These are phyloP conservation scores for Zygoascus biomembranicola DNA, from an alignment of 805 yeast genomes.

Conservation along the genomic window DNA sequence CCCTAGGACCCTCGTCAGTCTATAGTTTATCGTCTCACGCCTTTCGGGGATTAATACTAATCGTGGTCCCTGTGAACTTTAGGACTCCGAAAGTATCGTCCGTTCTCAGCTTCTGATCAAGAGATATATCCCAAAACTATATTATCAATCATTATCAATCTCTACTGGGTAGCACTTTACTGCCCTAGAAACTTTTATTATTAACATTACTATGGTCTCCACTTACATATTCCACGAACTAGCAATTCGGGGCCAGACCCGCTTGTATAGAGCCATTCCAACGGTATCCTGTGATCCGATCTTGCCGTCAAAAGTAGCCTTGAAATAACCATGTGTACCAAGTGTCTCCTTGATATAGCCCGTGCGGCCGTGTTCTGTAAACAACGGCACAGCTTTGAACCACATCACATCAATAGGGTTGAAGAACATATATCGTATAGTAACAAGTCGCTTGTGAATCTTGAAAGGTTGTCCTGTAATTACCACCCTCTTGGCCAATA, in stretches of 20 bases:
- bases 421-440: conserved; percentile 96
- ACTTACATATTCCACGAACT: not conserved
- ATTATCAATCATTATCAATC: too few species aligned
- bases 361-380: conserved; percentile 85
- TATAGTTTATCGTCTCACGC: too few species aligned
- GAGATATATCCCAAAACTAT: too few species aligned
- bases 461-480: conserved; percentile 93
- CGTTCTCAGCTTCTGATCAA: too few species aligned
- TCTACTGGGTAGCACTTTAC: too few species aligned
- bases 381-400: conserved; percentile 86
- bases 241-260: conserved; percentile 68
- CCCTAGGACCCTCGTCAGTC: too few species aligned
- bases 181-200: too few species aligned
- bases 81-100: too few species aligned
- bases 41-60: too few species aligned
- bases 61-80: too few species aligned
- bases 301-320: conserved; percentile 89
- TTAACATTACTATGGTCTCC: too few species aligned
- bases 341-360: conserved; percentile 92
- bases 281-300: conserved; percentile 86
- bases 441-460: conserved; percentile 86
- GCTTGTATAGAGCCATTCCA: conserved; percentile 88
- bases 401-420: conserved; percentile 78
- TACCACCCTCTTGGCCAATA: conserved; percentile 79
- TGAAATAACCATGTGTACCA: conserved; percentile 98